Evolutionary conservation across 352 stramenopile species (phyloP), one percentile per base, ranked within the genome.

Genomic region (Globisporangium middletonii): DNA sequence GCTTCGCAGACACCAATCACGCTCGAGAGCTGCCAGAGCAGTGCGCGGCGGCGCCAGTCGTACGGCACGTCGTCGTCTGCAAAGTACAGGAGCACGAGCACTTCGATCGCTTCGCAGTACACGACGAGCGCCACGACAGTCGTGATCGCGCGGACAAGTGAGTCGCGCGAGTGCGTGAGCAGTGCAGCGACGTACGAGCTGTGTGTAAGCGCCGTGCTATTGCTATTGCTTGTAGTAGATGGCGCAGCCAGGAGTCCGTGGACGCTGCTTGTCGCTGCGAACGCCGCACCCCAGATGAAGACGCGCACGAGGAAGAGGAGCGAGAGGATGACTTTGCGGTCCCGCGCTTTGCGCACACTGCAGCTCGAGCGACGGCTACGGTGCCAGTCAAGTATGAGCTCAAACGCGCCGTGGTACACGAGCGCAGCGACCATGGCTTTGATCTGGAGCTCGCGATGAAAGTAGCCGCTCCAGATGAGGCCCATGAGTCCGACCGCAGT

Each of bases 1-100:
- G 54, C 66, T 54, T 83, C 59, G 0, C 76, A 48, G 19, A 69
- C 50, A 6, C 68, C 68, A 37, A 86, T 56, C 0, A 61, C 18
- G 18, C 72, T 27, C 38, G 70, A 67, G 4, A 61, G 53, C 5
- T 63, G 44, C 73, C 75, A 83, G 43, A 82, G 67, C 16, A 69
- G 50, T n/a, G 69, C 45, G 19, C 79, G 72, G 37, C 63, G 67
- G 42, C 61, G 53, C 68, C 72, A 84, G 8, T 65, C 19, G 65
- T 86, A 86, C 12, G 68, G 48, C 23, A 83, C 28, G 35, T 66
- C 62, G 28, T 72, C 53, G 59, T 77, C 67, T 18, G 66, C 54
- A 60, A 85, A 80, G 61, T 86, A 89, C 13, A 85, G 56, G 68
- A 83, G 65, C 53, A 83, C 59, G 28, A 88, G 57, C 42, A 83